phyloP scores from a whole-genome alignment of 106 monocot species.

The Cymbidium sinense region DNA sequence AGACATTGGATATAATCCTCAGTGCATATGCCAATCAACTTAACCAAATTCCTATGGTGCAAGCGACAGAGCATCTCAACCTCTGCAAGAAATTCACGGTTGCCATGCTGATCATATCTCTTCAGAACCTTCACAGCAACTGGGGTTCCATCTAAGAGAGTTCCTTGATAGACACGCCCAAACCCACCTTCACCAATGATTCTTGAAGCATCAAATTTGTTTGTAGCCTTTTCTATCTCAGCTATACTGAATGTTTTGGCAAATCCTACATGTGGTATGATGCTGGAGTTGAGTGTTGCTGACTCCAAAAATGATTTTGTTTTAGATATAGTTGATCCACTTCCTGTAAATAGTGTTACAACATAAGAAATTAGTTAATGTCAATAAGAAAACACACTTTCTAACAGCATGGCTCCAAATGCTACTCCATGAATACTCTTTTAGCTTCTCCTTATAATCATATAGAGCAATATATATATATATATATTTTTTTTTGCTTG shows the following conservation, averaged over 20 bases:
- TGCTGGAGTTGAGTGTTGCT: no score
- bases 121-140: constrained; percentile 55
- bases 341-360: constrained; percentile 19
- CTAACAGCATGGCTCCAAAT: neutral
- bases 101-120: no score
- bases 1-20: constrained; percentile 41
- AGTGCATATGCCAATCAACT: constrained; percentile 53
- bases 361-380: neutral
- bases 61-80: constrained; percentile 57
- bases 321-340: constrained; percentile 39
- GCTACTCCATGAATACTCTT: neutral
- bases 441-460: neutral
- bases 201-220: constrained; percentile 43
- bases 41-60: constrained; percentile 58
- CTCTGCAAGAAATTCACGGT: constrained; percentile 55
- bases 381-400: neutral
- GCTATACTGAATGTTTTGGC: constrained; percentile 51
- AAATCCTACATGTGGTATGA: constrained; percentile 34
- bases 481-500: no score
- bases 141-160: constrained; percentile 40
- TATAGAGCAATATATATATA: no score
- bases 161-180: constrained; percentile 49
- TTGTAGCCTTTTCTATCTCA: no score
- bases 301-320: constrained; percentile 34
- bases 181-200: constrained; percentile 60